Conservation (phyloP, 202 grass and related monocot genomes). For the Tripidium arundinaceum region DNA sequence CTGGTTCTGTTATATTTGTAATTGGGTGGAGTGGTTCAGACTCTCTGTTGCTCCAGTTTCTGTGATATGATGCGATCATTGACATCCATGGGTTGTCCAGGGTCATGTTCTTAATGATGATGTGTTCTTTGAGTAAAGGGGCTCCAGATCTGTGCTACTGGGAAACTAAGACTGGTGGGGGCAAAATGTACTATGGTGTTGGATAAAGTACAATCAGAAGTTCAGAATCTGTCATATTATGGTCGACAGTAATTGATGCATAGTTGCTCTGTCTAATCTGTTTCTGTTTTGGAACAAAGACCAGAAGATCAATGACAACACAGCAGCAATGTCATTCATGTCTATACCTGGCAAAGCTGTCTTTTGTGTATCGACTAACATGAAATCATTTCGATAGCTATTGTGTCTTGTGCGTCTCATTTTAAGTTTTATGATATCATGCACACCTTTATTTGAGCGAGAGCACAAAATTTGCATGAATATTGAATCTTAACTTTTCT, state of each 20-base stretch:
- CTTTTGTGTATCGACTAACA: background rate
- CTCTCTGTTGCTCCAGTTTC: constrained; percentile 8
- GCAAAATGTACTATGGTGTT: constrained; percentile 19
- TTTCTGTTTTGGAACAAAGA: constrained; percentile 26
- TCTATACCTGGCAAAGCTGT: constrained; percentile 15
- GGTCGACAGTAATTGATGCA: constrained; percentile 22
- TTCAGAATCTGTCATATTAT: constrained; percentile 22
- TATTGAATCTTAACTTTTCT: background rate
- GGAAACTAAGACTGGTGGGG: constrained; percentile 29
- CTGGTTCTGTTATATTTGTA: no score
- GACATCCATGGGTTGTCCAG: constrained; percentile 23
- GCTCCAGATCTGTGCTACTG: background rate
- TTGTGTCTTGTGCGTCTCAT: background rate
- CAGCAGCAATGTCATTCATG: constrained; percentile 33
- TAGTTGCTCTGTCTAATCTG: constrained; percentile 21
- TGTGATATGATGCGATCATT: constrained; percentile 16
- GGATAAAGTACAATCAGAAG: constrained; percentile 21
- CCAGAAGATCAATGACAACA: constrained; percentile 16
- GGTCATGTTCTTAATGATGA: constrained; percentile 37
- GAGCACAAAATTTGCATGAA: background rate
- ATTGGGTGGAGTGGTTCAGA: background rate
- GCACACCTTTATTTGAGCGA: background rate
- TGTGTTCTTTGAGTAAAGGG: constrained; percentile 22
- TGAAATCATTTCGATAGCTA: constrained; percentile 28
- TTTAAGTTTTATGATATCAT: constrained; percentile 5